Evolutionary conservation across 2,329 filamentous ascomycete genomes (phyloP), one percentile per base, ranked within the genome.

Genomic region (Cladophialophora bantiana): DNA sequence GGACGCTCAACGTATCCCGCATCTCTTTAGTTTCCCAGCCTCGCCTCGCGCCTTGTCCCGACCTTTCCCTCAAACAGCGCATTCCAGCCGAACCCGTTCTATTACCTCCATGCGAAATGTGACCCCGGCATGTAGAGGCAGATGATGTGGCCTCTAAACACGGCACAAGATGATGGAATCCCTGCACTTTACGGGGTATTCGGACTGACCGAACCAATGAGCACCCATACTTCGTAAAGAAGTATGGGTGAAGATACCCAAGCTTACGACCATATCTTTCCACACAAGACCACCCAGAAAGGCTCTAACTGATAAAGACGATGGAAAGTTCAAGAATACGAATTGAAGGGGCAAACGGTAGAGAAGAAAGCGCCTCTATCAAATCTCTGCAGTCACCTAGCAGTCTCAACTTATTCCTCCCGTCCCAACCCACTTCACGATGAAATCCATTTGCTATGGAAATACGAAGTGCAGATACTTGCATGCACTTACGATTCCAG

Each of bases 151-250:
- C 7, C 31, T 31, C 53, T n/a, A 13, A 35, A 55, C 53, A 55
- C 53, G 53, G 53, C 53, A 55, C 53, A 55, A 36, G 53, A 55
- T 55, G 53, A 55, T 31, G 15, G 31, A 3, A 55, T 36, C 53
- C 53, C 12, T 35, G 34, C 31, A 18, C 7, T 10, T 18, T 26
- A 50, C 10, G 45, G 45, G 26, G 45, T 13, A 26, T 50, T 50
- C 45, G 45, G 45, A 3, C 45, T 50, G 10, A 10, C 45, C 45
- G 45, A 7, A 26, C 45, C 45, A 50, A 50, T 50, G 18, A 50
- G 20, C 26, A 48, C 13, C 45, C 20, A 9, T 12, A 5, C 45
- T 12, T n/a, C n/a, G n/a, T n/a, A n/a, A n/a, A n/a, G n/a, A n/a
- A n/a, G n/a, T n/a, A n/a, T n/a, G n/a, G n/a, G 18, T 13, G 10